A percentile compares a stretch with the other conserved stretches of the same genome.
These are phyloP conservation scores for Lyophyllum semitale DNA, from an alignment of 768 basidiomycete genomes.

Conservation along the genomic window DNA sequence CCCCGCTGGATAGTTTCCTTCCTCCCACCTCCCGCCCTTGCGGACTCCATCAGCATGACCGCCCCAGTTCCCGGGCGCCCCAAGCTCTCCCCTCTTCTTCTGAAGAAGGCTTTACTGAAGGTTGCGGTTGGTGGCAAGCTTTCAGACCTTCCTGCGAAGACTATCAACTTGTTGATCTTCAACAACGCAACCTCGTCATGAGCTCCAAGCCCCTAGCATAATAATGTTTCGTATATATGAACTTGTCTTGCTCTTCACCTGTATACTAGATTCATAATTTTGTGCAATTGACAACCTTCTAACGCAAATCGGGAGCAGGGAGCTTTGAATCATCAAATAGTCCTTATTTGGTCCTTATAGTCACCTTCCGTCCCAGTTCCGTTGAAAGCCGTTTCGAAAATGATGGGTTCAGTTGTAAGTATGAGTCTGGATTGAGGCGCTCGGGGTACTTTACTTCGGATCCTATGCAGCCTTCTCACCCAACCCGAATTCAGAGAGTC, in stretches of 20 bases:
- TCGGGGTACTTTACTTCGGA: too few species aligned
- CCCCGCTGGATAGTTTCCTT: slow-evolving; percentile 59
- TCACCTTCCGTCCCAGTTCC: too few species aligned
- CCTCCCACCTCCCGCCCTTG: slow-evolving; percentile 54
- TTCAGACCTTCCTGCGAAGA: slow-evolving; percentile 47
- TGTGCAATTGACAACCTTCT: background rate
- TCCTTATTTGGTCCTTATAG: too few species aligned
- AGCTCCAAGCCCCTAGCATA: slow-evolving; percentile 6
- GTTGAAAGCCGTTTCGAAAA: too few species aligned
- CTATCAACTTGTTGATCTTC: slow-evolving; percentile 75
- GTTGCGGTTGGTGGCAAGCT: slow-evolving; percentile 60
- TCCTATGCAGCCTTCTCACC: too few species aligned
- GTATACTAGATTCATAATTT: slow-evolving; percentile 7
- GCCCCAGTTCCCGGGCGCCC: slow-evolving; percentile 45
- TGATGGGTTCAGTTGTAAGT: too few species aligned
- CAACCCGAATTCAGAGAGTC: too few species aligned
- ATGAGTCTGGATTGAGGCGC: too few species aligned
- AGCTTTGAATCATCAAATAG: too few species aligned
- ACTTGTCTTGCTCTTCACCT: slow-evolving; percentile 1
- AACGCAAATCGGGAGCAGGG: too few species aligned
- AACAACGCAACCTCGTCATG: slow-evolving; percentile 66
- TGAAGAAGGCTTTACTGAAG: slow-evolving; percentile 74
- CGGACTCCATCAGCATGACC: slow-evolving; percentile 33
- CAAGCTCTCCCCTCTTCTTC: slow-evolving; percentile 61
- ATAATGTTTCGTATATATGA: slow-evolving; percentile 6